These are phyloP conservation scores for Ascosphaera apis DNA, from an alignment of 2,329 filamentous ascomycete species.

Conservation along the genomic window DNA sequence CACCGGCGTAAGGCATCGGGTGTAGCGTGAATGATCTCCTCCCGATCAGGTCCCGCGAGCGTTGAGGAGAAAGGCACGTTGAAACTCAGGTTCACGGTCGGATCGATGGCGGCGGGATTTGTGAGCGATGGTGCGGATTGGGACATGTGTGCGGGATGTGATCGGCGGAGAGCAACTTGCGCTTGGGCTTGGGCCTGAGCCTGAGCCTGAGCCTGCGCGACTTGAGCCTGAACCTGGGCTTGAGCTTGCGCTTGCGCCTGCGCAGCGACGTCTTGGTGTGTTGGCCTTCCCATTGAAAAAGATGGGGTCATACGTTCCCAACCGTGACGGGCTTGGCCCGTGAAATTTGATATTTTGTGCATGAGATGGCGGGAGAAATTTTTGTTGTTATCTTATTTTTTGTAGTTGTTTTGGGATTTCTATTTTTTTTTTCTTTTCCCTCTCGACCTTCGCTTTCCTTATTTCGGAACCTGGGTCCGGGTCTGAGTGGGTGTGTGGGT, in stretches of 20 bases:
- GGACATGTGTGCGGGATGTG: constrained; percentile 45
- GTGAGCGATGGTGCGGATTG: constrained; percentile 56
- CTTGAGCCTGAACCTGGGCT: too few species aligned
- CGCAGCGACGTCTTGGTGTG: too few species aligned
- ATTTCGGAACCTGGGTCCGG: too few species aligned
- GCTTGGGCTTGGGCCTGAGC: constrained; percentile 26
- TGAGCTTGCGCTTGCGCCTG: too few species aligned
- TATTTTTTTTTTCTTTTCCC: too few species aligned
- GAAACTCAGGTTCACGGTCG: constrained; percentile 82
- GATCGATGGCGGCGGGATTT: constrained; percentile 46
- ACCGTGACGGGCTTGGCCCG: constrained; percentile 41
- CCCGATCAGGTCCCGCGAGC: constrained; percentile 72
- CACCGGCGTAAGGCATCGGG: constrained; percentile 70
- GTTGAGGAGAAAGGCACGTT: constrained; percentile 92
- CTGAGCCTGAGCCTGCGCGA: too few species aligned
- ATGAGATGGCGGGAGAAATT: constrained; percentile 16
- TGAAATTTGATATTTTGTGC: constrained; percentile 48
- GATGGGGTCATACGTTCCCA: constrained; percentile 45
- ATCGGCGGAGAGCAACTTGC: constrained; percentile 23
- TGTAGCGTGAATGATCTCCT: constrained; percentile 86
- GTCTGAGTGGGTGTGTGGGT: too few species aligned
- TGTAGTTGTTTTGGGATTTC: too few species aligned
- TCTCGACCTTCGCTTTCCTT: too few species aligned
- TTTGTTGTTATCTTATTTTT: constrained; percentile 7
- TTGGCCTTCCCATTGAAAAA: constrained; percentile 39